A percentile compares a stretch with the other conserved stretches of the same genome.
Evolutionary conservation across 805 yeast species (phyloP).

Genomic region (Lachancea thermotolerans): DNA sequence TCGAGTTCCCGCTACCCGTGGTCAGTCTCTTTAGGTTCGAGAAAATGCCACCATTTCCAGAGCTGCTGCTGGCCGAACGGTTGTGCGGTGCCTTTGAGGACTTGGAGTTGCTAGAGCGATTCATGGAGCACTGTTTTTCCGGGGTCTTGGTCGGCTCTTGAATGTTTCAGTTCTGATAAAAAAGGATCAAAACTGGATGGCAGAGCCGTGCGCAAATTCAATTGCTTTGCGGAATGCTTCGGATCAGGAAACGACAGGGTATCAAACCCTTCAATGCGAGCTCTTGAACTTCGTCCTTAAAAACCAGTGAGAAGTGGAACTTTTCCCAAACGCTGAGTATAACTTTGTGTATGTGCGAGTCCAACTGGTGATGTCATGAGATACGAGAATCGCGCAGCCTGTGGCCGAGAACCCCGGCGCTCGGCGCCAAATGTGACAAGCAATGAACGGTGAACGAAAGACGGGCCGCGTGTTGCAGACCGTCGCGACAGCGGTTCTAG

Average conservation of each 20-base stretch:
- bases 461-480: no score
- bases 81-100: slow-evolving; percentile 6
- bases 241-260: neutral
- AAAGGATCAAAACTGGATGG: no score
- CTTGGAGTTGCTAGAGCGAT: slow-evolving; percentile 7
- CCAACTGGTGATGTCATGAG: no score
- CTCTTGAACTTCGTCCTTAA: neutral
- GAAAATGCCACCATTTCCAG: slow-evolving; percentile 15
- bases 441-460: no score
- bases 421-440: no score
- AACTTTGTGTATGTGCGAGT: no score
- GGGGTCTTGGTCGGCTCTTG: neutral
- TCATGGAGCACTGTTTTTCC: slow-evolving; percentile 2
- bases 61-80: slow-evolving; percentile 9
- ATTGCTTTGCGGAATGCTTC: no score
- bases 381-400: no score
- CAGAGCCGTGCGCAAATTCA: no score
- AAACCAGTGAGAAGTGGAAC: neutral
- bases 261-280: neutral
- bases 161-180: neutral
- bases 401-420: no score
- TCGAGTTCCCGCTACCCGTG: slow-evolving; percentile 7
- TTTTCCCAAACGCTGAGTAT: neutral
- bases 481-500: no score
- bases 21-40: slow-evolving; percentile 27